These are phyloP conservation scores for Glonium stellatum DNA, from an alignment of 495 filamentous ascomycete species.

Conservation along the genomic window DNA sequence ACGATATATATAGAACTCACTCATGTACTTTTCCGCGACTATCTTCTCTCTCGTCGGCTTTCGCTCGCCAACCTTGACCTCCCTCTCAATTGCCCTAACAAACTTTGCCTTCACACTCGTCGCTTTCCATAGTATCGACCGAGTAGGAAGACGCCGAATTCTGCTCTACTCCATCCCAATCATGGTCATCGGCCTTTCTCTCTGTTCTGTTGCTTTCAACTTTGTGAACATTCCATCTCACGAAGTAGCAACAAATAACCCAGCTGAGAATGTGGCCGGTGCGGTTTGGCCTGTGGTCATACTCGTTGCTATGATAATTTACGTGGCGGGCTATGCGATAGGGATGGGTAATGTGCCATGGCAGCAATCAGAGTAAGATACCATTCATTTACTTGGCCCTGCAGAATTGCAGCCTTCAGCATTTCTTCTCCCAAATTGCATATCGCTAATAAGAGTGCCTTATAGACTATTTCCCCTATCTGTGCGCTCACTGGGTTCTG, in stretches of 20 bases:
- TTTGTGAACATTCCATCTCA: constrained; percentile 45
- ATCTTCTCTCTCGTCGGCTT: constrained; percentile 80
- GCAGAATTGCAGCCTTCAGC: neutral
- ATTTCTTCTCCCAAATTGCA: no score
- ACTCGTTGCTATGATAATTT: constrained; percentile 66
- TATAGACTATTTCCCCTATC: constrained; percentile 64
- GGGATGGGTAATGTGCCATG: constrained; percentile 91
- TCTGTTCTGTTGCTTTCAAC: constrained; percentile 61
- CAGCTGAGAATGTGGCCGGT: neutral
- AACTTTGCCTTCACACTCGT: constrained; percentile 76
- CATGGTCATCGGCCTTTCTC: constrained; percentile 66
- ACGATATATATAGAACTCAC: constrained; percentile 53
- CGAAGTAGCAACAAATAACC: neutral
- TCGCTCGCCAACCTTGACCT: constrained; percentile 69
- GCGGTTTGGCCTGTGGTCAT: constrained; percentile 45
- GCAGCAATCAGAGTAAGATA: constrained; percentile 68
- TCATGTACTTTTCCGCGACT: constrained; percentile 95
- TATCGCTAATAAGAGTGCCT: no score
- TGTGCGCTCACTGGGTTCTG: constrained; percentile 74
- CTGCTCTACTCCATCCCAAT: constrained; percentile 77
- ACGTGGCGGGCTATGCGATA: constrained; percentile 75
- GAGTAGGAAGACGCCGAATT: constrained; percentile 70
- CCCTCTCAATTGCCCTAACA: constrained; percentile 71
- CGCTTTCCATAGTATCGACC: constrained; percentile 73
- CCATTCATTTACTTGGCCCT: neutral